These are phyloP conservation scores for Phytophthora palmivora DNA, from an alignment of 352 stramenopile genomes.

Conservation along the genomic window DNA sequence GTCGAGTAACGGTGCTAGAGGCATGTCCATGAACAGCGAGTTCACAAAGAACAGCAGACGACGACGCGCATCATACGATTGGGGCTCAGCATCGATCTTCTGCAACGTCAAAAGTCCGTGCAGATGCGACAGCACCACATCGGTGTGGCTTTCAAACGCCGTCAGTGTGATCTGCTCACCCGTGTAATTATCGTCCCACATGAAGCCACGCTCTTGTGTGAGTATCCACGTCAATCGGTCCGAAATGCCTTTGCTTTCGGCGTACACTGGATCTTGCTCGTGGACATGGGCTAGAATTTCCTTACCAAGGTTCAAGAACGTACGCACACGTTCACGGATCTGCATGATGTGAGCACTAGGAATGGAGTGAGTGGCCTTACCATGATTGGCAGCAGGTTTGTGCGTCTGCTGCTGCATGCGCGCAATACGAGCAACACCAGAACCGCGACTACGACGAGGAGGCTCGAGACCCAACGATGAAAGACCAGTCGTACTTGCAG, in stretches of 20 bases:
- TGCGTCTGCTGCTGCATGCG: constrained; percentile 80
- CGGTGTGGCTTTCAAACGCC: constrained; percentile 80
- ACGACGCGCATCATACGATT: constrained; percentile 95
- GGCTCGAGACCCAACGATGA: constrained; percentile 78
- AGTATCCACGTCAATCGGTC: constrained; percentile 97
- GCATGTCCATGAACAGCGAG: constrained; percentile 99
- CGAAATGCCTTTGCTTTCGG: constrained; percentile 92
- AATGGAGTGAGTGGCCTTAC: constrained; percentile 78
- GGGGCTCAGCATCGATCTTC: constrained; percentile 97
- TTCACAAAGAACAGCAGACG: constrained; percentile 99
- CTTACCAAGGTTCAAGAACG: constrained; percentile 94
- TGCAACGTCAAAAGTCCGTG: constrained; percentile 96
- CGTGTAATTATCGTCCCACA: constrained; percentile 98
- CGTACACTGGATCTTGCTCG: constrained; percentile 79
- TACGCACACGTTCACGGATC: constrained; percentile 95
- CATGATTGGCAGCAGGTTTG: constrained; percentile 60
- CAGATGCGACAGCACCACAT: constrained; percentile 89
- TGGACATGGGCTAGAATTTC: constrained; percentile 78
- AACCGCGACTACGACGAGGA: constrained; percentile 80
- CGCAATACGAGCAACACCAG: constrained; percentile 82
- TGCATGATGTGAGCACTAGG: constrained; percentile 87
- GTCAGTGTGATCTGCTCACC: constrained; percentile 93
- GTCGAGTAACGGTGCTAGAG: constrained; percentile 94
- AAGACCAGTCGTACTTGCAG: constrained; percentile 86
- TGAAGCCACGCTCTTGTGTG: constrained; percentile 97